Evolutionary conservation across 441 rosid genomes (phyloP).

Genomic region (Cnidoscolus chayamansa): DNA sequence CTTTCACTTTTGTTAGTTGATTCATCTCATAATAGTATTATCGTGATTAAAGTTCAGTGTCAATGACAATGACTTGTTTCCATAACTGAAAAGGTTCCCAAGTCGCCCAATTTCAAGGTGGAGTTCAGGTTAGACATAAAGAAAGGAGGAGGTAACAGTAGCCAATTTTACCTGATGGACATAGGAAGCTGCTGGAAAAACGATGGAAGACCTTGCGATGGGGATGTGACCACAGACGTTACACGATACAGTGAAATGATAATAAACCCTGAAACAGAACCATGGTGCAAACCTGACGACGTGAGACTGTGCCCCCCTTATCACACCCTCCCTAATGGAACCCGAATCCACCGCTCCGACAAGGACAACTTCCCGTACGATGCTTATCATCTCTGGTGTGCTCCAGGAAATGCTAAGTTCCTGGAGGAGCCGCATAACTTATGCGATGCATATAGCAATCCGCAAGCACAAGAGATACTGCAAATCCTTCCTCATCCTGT

Average conservation of each 20-base stretch:
- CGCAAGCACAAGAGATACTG: conserved; percentile 67
- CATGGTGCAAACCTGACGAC: conserved; percentile 16
- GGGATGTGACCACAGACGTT: conserved; percentile 14
- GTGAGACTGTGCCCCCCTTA: conserved; percentile 12
- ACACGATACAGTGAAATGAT: conserved; percentile 19
- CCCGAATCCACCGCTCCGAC: conserved; percentile 1
- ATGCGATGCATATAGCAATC: conserved; percentile 73
- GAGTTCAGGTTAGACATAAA: conserved; percentile 8
- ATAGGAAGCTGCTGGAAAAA: conserved; percentile 26
- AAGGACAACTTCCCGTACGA: conserved; percentile 4
- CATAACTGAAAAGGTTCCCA: too few relatives aligned
- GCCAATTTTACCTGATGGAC: conserved; percentile 27
- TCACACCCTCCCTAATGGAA: conserved; percentile 17
- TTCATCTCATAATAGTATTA: too few relatives aligned
- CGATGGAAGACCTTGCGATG: conserved; percentile 17
- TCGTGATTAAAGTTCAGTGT: too few relatives aligned
- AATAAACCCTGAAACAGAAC: conserved; percentile 3
- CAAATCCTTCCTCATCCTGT: conserved; percentile 66
- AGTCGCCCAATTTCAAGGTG: conserved; percentile 12
- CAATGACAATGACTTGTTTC: too few relatives aligned
- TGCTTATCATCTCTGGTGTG: conserved; percentile 15
- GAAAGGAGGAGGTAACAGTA: conserved; percentile 13
- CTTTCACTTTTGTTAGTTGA: too few relatives aligned
- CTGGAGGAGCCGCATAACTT: conserved; percentile 45
- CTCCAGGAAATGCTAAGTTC: conserved; percentile 15